Conservation (phyloP, 768 basidiomycete genomes). For the Mycena capillaripes region DNA sequence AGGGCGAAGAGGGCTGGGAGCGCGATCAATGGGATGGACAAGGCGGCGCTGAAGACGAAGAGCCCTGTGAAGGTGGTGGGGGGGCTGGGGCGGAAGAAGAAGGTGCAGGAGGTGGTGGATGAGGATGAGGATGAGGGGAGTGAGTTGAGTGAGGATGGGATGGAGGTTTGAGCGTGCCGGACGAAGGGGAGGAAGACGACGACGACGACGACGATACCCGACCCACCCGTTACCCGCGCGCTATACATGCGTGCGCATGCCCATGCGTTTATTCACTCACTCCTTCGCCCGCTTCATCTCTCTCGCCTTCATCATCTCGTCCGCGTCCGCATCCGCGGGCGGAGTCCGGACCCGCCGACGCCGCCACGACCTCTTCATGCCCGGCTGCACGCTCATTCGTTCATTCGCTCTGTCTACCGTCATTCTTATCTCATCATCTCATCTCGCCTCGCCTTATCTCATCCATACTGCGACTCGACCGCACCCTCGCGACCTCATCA, state of each 20-base stretch:
- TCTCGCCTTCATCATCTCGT: not conserved
- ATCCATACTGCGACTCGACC: no score
- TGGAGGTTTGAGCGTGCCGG: slow-evolving; percentile 28
- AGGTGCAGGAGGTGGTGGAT: slow-evolving; percentile 20
- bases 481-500: no score
- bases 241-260: not conserved
- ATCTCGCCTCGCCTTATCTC: not conserved
- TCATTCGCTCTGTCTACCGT: no score
- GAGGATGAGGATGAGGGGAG: slow-evolving; percentile 32
- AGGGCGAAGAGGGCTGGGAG: slow-evolving; percentile 1
- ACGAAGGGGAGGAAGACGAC: not conserved
- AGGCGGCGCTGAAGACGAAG: not conserved
- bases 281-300: not conserved
- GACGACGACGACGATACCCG: slow-evolving; percentile 18
- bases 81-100: slow-evolving; percentile 30
- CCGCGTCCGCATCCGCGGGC: no score
- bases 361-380: not conserved
- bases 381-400: not conserved
- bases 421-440: no score
- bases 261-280: not conserved
- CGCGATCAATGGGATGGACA: not conserved
- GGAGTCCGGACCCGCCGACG: not conserved
- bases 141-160: slow-evolving; percentile 36
- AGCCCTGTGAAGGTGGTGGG: not conserved
- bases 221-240: not conserved